A percentile compares a stretch with the other conserved stretches of the same genome.
These are phyloP conservation scores for Corylus americana DNA, from an alignment of 306 rosid genomes.

Conservation along the genomic window DNA sequence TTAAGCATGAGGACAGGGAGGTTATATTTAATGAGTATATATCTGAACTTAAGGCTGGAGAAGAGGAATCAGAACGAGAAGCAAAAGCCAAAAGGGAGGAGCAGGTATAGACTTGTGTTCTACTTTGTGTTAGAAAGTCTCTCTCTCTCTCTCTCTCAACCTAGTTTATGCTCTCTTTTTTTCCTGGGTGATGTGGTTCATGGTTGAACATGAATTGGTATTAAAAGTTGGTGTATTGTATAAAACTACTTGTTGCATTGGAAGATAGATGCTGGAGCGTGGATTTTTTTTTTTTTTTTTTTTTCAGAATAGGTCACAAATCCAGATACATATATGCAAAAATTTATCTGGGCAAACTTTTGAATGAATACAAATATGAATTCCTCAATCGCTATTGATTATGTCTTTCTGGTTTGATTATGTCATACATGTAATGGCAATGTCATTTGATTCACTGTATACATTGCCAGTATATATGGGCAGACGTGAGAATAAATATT, in stretches of 20 bases:
- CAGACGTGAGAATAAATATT: not conserved
- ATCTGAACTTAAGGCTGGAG: conserved; percentile 76
- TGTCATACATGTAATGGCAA: not conserved
- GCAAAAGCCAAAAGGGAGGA: conserved; percentile 82
- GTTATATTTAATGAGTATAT: conserved; percentile 70
- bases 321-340: not conserved
- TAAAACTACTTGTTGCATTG: not conserved
- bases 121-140: not conserved
- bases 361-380: not conserved
- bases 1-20: conserved; percentile 88
- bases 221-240: not conserved
- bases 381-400: not conserved
- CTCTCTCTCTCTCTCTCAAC: not conserved
- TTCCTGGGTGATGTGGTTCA: not conserved
- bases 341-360: not conserved
- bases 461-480: not conserved
- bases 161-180: not conserved
- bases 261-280: not conserved
- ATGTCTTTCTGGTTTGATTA: not conserved
- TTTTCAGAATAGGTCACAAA: not conserved
- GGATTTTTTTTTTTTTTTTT: not conserved
- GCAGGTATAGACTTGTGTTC: conserved; percentile 57
- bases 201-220: not conserved
- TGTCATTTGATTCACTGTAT: not conserved
- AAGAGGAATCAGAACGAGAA: conserved; percentile 70